phyloP scores from a whole-genome alignment of 352 stramenopile species.

The Pythium phragmiticola region DNA sequence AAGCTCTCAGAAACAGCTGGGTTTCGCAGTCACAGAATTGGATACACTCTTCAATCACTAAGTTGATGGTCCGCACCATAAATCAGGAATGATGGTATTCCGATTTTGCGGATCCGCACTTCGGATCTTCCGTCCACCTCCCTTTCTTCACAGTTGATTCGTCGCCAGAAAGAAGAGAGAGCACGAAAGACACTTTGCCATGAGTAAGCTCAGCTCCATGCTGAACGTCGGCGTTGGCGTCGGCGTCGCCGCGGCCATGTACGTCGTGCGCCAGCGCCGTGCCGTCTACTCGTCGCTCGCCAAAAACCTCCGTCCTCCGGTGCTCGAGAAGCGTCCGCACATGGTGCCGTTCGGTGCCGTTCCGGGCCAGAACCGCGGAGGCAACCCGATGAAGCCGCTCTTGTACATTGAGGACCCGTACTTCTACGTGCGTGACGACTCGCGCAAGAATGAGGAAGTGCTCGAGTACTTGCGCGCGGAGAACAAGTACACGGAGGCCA shows the following conservation, averaged over 20 bases:
- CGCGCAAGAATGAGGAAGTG: conserved; percentile 89
- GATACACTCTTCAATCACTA: background rate
- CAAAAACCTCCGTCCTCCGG: conserved; percentile 42
- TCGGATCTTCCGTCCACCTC: conserved; percentile 6
- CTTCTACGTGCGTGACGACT: conserved; percentile 95
- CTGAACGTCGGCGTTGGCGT: conserved; percentile 58
- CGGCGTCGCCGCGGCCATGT: conserved; percentile 52
- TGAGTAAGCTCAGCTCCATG: conserved; percentile 43
- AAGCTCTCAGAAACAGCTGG: conserved; percentile 5
- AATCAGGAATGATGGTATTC: conserved; percentile 6
- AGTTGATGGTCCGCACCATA: conserved; percentile 15
- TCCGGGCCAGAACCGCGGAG: conserved; percentile 73
- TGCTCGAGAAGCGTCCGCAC: conserved; percentile 68
- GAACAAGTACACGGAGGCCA: conserved; percentile 91
- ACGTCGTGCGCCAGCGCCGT: conserved; percentile 54
- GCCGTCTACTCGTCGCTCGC: conserved; percentile 59
- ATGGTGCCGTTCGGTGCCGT: conserved; percentile 85
- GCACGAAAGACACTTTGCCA: conserved; percentile 13
- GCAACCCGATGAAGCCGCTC: conserved; percentile 88
- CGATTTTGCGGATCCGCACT: conserved; percentile 14
- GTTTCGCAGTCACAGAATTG: conserved; percentile 5
- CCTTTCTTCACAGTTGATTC: conserved; percentile 1
- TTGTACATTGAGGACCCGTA: conserved; percentile 92
- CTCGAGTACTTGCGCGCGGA: conserved; percentile 91
- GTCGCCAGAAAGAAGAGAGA: background rate